Conservation (phyloP, 2,329 filamentous ascomycete genomes). For the Harringtonia aguacate region DNA sequence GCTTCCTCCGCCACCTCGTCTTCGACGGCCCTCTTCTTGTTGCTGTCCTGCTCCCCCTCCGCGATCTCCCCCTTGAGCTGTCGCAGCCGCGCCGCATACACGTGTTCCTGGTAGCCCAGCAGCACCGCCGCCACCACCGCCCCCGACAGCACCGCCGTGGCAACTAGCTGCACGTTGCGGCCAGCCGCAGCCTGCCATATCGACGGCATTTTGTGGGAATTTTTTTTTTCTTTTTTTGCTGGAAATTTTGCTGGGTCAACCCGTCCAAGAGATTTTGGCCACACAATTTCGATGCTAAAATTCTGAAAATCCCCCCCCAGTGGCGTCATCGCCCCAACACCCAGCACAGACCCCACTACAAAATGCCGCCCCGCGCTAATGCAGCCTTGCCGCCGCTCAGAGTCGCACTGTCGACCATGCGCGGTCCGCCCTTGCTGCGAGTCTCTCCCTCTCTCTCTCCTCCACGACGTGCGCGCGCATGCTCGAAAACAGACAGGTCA, state of each 20-base stretch:
- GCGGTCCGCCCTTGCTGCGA: no score
- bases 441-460: no score
- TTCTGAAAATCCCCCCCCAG: background rate
- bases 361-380: no score
- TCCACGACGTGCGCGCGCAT: no score
- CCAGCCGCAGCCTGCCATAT: slow-evolving; percentile 32
- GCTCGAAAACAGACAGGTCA: no score
- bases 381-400: no score
- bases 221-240: background rate
- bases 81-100: slow-evolving; percentile 40
- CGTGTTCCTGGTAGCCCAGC: slow-evolving; percentile 50
- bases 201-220: slow-evolving; percentile 23
- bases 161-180: slow-evolving; percentile 50
- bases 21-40: no score
- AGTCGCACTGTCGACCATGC: no score
- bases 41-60: slow-evolving; percentile 10
- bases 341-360: no score
- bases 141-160: slow-evolving; percentile 58
- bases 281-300: background rate
- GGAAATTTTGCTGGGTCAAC: background rate
- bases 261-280: background rate
- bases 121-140: slow-evolving; percentile 49
- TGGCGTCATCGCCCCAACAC: background rate
- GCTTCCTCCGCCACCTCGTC: slow-evolving; percentile 7
- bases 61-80: slow-evolving; percentile 49